Evolutionary conservation across 768 basidiomycete genomes (phyloP).

Genomic region (Trametes maxima): DNA sequence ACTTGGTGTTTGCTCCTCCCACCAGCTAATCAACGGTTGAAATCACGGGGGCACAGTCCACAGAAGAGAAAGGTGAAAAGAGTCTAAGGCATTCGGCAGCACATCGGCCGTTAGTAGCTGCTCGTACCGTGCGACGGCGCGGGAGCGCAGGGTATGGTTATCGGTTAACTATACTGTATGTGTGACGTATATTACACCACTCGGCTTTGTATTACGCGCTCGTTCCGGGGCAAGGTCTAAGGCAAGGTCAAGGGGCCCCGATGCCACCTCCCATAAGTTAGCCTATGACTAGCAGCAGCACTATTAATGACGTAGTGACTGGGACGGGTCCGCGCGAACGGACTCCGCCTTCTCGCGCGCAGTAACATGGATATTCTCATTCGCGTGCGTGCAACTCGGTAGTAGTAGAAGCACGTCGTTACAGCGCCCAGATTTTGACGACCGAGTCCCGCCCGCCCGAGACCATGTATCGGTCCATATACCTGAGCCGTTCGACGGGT

Average conservation of each 20-base stretch:
- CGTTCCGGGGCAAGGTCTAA: conserved; percentile 1
- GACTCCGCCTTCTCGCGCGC: neutral
- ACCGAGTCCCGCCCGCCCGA: conserved; percentile 86
- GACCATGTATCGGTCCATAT: conserved; percentile 94
- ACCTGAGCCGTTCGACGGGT: conserved; percentile 85
- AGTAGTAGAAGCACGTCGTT: conserved; percentile 27
- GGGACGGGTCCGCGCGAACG: neutral
- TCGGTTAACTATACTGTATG: conserved; percentile 20
- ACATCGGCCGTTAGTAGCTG: neutral
- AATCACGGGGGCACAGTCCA: neutral
- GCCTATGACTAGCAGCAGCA: neutral
- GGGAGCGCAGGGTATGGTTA: neutral
- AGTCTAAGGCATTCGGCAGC: neutral
- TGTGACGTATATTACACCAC: conserved; percentile 22
- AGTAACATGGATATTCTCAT: neutral
- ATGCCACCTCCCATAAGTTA: too few species aligned
- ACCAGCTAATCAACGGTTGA: conserved; percentile 15
- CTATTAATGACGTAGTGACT: neutral
- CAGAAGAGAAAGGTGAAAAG: neutral
- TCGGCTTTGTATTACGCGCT: conserved; percentile 10
- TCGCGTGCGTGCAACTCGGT: neutral
- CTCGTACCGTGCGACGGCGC: conserved; percentile 11
- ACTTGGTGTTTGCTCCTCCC: neutral
- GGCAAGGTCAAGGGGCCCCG: too few species aligned
- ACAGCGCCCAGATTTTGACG: conserved; percentile 94